Percentiles rank a stretch among this genome's conserved stretches.
Evolutionary conservation across 805 yeast species (phyloP).

Genomic region (Candida endomychidarum): DNA sequence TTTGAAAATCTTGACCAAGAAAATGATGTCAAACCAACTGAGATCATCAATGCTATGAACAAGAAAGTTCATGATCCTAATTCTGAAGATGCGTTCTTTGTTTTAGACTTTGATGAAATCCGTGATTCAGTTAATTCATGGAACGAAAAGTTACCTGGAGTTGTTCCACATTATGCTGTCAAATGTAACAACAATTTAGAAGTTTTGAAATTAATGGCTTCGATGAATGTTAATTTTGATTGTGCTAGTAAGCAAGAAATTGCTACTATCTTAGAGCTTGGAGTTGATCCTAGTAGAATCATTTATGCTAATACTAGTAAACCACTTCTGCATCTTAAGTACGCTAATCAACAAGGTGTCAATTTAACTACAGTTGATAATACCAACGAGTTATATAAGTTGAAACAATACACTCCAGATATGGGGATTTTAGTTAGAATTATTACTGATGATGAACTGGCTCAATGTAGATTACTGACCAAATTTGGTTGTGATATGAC

Average conservation of each 20-base stretch:
- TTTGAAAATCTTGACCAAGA: slow-evolving; percentile 1
- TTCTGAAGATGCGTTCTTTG: slow-evolving; percentile 83
- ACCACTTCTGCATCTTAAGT: slow-evolving; percentile 76
- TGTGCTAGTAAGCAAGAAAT: slow-evolving; percentile 92
- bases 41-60: slow-evolving; percentile 9
- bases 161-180: slow-evolving; percentile 90
- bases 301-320: slow-evolving; percentile 95
- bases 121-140: slow-evolving; percentile 62
- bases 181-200: slow-evolving; percentile 81
- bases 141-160: slow-evolving; percentile 63
- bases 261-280: slow-evolving; percentile 58
- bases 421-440: slow-evolving; percentile 76
- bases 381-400: slow-evolving; percentile 76
- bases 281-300: slow-evolving; percentile 64
- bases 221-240: slow-evolving; percentile 77
- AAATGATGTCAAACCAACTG: slow-evolving; percentile 1
- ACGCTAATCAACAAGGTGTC: slow-evolving; percentile 58
- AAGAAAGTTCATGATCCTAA: slow-evolving; percentile 56
- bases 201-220: slow-evolving; percentile 57
- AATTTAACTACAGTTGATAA: slow-evolving; percentile 87
- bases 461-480: slow-evolving; percentile 81
- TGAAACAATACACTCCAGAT: slow-evolving; percentile 64
- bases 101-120: slow-evolving; percentile 80
- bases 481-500: slow-evolving; percentile 81
- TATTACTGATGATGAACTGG: slow-evolving; percentile 83